These are phyloP conservation scores for Mucor plumbeus DNA, from an alignment of 371 early-diverging fungal species.

Conservation along the genomic window DNA sequence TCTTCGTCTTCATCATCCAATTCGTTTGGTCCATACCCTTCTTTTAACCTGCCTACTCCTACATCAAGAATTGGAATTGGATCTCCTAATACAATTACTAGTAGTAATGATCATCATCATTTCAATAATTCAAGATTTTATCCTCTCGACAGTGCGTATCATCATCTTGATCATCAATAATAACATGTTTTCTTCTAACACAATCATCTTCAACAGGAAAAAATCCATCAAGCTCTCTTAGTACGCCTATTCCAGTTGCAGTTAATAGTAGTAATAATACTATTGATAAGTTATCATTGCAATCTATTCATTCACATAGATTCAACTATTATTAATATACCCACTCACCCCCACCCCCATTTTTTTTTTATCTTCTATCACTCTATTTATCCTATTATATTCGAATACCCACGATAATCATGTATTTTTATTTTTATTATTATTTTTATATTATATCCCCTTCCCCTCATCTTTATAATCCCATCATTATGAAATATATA, in stretches of 20 bases:
- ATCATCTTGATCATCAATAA: not conserved
- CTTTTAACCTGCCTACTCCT: not conserved
- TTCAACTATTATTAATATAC: slow-evolving; percentile 19
- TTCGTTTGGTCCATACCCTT: slow-evolving; percentile 7
- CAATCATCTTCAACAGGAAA: slow-evolving; percentile 19
- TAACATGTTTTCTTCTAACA: not conserved
- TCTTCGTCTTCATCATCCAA: not conserved
- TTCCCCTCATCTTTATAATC: too few species aligned
- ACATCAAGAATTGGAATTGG: slow-evolving; percentile 18
- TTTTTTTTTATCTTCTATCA: too few species aligned
- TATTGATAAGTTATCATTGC: not conserved
- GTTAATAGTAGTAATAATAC: slow-evolving; percentile 9
- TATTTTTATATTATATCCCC: too few species aligned
- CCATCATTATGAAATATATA: too few species aligned
- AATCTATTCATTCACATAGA: slow-evolving; percentile 20
- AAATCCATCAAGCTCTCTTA: slow-evolving; percentile 29
- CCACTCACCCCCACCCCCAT: not conserved
- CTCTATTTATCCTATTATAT: not conserved
- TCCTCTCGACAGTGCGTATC: slow-evolving; percentile 20
- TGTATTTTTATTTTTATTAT: not conserved
- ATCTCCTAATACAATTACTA: not conserved
- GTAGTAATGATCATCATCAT: slow-evolving; percentile 12
- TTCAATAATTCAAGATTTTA: slow-evolving; percentile 7
- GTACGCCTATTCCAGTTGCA: slow-evolving; percentile 30
- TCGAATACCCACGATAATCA: not conserved